These are phyloP conservation scores for Aureobasidium sp. DNA, from an alignment of 2,329 filamentous ascomycete genomes.

Conservation along the genomic window DNA sequence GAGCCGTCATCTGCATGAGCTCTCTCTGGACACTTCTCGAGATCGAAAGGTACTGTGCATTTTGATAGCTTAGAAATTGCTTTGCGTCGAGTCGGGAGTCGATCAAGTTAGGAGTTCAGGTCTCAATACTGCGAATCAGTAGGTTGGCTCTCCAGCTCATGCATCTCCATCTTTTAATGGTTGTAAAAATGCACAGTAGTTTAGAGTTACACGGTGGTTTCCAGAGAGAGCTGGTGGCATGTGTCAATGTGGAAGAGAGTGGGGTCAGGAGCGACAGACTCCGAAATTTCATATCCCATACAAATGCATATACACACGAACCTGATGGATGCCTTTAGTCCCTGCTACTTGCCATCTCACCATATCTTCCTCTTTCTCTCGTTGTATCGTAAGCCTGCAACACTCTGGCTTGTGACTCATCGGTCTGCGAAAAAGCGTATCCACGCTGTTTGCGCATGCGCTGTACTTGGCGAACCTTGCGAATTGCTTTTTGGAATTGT, in stretches of 20 bases:
- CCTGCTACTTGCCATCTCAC: constrained; percentile 69
- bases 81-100: not conserved
- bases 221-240: not conserved
- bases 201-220: not conserved
- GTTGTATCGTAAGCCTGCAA: constrained; percentile 98
- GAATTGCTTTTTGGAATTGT: constrained; percentile 98
- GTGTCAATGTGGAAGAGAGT: not conserved
- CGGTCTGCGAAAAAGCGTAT: constrained; percentile 95
- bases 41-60: not conserved
- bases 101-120: too few species aligned
- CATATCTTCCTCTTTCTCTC: constrained; percentile 79
- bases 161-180: too few species aligned
- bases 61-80: not conserved
- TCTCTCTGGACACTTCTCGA: too few species aligned
- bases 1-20: too few species aligned
- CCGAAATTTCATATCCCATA: constrained; percentile 2
- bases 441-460: constrained; percentile 99
- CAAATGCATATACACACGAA: constrained; percentile 3
- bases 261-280: not conserved
- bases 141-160: too few species aligned
- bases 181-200: too few species aligned
- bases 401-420: constrained; percentile 90
- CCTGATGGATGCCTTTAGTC: not conserved
- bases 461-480: constrained; percentile 96
- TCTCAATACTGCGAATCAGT: too few species aligned